Percentiles rank a stretch among this genome's conserved stretches.
Conservation (phyloP, 192 early-diverging fungal genomes). For the Coemansia aciculifera region DNA sequence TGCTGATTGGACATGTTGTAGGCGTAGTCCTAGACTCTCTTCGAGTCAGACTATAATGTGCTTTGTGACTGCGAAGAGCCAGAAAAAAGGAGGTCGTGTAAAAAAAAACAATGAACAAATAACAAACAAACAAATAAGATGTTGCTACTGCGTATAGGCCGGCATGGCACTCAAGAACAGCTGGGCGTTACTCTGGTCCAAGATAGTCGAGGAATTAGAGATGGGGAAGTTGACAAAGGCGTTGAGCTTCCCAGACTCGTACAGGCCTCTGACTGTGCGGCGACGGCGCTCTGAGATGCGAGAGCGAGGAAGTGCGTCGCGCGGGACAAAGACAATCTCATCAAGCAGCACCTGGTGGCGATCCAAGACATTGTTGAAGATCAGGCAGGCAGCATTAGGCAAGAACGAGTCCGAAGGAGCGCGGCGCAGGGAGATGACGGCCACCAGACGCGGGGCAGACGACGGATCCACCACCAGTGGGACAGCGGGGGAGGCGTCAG, state of each 20-base stretch:
- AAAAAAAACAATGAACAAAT: too few relatives aligned
- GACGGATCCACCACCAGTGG: neutral
- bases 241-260: conserved; percentile 49
- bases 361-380: conserved; percentile 70
- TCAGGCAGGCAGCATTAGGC: conserved; percentile 58
- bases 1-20: neutral
- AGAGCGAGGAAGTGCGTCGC: conserved; percentile 60
- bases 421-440: conserved; percentile 34
- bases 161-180: conserved; percentile 21
- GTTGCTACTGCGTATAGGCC: conserved; percentile 2
- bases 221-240: conserved; percentile 35
- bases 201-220: conserved; percentile 23
- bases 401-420: conserved; percentile 38
- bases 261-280: conserved; percentile 36
- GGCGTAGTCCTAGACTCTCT: neutral
- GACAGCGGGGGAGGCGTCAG: conserved; percentile 11
- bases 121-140: neutral
- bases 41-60: neutral
- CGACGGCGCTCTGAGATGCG: conserved; percentile 61
- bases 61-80: neutral
- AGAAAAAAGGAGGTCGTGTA: neutral
- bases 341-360: conserved; percentile 72
- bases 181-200: conserved; percentile 35
- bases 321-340: conserved; percentile 64
- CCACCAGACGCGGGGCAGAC: conserved; percentile 30